These are phyloP conservation scores for Straminergon stramineum DNA, from an alignment of 225 moss, liverwort and hornwort species.

Conservation along the genomic window DNA sequence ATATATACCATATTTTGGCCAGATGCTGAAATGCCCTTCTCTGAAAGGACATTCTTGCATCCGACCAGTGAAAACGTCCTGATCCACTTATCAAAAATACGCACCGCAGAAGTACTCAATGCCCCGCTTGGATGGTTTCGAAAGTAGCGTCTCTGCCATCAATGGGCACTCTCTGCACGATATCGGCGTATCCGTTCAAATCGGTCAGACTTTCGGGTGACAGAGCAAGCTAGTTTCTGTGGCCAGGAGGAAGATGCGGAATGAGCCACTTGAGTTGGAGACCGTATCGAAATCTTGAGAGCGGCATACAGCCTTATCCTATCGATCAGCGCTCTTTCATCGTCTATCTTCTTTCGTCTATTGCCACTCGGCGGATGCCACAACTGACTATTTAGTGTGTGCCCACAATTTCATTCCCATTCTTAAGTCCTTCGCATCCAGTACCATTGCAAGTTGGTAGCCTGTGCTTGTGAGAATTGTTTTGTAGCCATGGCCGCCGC, in stretches of 20 bases:
- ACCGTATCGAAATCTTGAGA: neutral
- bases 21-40: neutral
- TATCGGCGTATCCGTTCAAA: neutral
- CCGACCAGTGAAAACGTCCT: neutral
- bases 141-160: neutral
- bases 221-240: neutral
- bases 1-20: neutral
- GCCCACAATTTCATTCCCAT: neutral
- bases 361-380: neutral
- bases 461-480: neutral
- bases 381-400: neutral
- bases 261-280: neutral
- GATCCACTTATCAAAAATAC: neutral
- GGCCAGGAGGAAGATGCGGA: neutral
- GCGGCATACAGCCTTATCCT: neutral
- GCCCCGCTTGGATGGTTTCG: neutral
- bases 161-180: neutral
- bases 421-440: too few species aligned
- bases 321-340: neutral
- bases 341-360: neutral
- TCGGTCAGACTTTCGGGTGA: neutral
- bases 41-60: neutral
- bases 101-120: neutral
- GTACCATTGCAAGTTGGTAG: neutral
- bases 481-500: neutral